Conservation (phyloP, 163 green algal genomes). For the Coccomyxa subellipsoidea region DNA sequence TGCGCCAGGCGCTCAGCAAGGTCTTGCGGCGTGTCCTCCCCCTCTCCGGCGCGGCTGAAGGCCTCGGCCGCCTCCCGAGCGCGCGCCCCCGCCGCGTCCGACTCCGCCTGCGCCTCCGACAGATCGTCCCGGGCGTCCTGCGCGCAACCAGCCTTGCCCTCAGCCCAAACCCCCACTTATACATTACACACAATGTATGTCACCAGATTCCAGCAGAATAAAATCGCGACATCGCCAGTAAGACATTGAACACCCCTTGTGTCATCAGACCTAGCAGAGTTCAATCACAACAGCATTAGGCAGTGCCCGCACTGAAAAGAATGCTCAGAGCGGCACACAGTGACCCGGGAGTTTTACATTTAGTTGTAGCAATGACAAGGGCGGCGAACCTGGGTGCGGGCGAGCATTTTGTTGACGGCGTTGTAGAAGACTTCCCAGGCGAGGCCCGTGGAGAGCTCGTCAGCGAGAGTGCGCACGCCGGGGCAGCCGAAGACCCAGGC, state of each 20-base stretch:
- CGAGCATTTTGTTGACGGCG: conserved; percentile 48
- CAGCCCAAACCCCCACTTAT: not conserved
- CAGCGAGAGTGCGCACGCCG: conserved; percentile 21
- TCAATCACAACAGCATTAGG: too few species aligned
- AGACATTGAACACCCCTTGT: too few species aligned
- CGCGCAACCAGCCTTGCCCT: not conserved
- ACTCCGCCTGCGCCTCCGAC: not conserved
- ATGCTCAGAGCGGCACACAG: too few species aligned
- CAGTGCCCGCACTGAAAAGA: too few species aligned
- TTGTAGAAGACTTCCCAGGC: conserved; percentile 61
- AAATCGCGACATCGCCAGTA: too few species aligned
- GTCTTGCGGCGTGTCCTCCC: not conserved
- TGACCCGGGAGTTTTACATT: too few species aligned
- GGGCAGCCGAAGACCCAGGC: conserved; percentile 37
- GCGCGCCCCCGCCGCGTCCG: conserved; percentile 4
- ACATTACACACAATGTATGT: not conserved
- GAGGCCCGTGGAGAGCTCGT: conserved; percentile 25
- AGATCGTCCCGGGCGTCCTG: conserved; percentile 32
- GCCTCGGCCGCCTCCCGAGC: conserved; percentile 23
- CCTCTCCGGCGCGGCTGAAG: not conserved
- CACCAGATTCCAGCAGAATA: too few species aligned
- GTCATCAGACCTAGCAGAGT: too few species aligned
- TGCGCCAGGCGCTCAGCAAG: not conserved
- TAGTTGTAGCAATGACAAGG: too few species aligned
- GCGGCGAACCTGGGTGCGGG: not conserved